Evolutionary conservation across 371 early-diverging fungal species (phyloP), one percentile per base, ranked within the genome.

Genomic region (Saksenaea oblongispora): DNA sequence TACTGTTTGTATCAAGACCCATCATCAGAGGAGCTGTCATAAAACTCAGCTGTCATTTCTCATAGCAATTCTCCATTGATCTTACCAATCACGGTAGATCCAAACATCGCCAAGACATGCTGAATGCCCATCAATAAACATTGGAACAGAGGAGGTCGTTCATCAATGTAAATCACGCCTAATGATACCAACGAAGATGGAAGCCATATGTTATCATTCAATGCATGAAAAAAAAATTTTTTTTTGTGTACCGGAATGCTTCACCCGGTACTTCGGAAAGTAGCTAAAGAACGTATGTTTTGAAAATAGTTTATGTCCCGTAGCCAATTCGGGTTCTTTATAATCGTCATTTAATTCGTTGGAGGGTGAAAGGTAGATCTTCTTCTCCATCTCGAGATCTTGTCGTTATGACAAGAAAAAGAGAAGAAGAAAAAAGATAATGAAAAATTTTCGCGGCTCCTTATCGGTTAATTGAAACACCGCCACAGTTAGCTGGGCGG

Each of bases 61-160:
- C 17, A 2, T 22, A 13, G 14, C n/a, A 54, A 34, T 10, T 13
- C 61, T 73, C 27, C 9, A 41, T 31, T n/a, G 15, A 34, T 61
- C 64, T 64, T 65, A 51, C 65, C 75, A 37, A 85, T 63, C 0
- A 87, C 77, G 8, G 87, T 87, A 13, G 78, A 82, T 22, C 87
- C 86, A 72, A 84, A 83, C 87, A 85, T 85, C 18, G 87, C 81
- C 36, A 86, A 58, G 11, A 81, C 76, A 74, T 86, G 85, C 56
- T 87, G 87, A 24, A 80, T 37, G 27, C 82, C 84, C 70, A 84
- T 71, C 24, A 84, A 64, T 11, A 84, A 36, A 26, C 76, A 65
- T 22, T 79, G 77, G 11, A 61, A 37, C 0, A 66, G 58, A 28
- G 76, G 63, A 18, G 83, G 81, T 59, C 86, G 71, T 66, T 86